Percentiles rank a stretch among this genome's conserved stretches.
These are phyloP conservation scores for Fusarium brevicatenulatum DNA, from an alignment of 2,329 filamentous ascomycete species.

Conservation along the genomic window DNA sequence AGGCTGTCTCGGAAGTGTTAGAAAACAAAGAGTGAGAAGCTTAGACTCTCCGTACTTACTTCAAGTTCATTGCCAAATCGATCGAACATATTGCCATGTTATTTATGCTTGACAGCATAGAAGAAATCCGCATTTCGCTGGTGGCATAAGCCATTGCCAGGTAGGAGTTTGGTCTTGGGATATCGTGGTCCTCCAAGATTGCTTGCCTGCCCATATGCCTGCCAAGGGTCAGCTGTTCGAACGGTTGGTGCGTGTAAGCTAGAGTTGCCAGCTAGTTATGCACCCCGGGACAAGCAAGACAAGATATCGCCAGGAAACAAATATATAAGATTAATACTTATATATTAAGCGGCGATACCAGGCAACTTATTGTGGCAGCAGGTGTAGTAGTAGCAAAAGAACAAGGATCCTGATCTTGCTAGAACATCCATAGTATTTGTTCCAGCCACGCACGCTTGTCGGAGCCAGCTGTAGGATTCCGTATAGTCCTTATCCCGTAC, in stretches of 20 bases:
- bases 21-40: neutral
- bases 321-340: neutral
- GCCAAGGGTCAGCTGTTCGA: conserved; percentile 9
- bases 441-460: neutral
- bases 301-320: conserved; percentile 5
- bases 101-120: neutral
- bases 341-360: neutral
- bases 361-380: neutral
- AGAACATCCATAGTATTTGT: neutral
- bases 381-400: neutral
- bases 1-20: conserved; percentile 6
- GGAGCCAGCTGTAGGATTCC: neutral
- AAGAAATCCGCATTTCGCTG: neutral
- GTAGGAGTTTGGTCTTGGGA: neutral
- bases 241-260: conserved; percentile 7
- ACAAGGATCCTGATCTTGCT: neutral
- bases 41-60: neutral
- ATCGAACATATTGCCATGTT: neutral
- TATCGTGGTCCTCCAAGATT: neutral
- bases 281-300: neutral
- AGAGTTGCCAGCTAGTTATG: conserved; percentile 3
- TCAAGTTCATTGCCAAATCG: neutral
- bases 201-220: neutral
- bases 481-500: neutral
- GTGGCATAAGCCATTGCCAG: neutral